Conservation (phyloP, 352 stramenopile species). For the Phytophthora meadii region DNA sequence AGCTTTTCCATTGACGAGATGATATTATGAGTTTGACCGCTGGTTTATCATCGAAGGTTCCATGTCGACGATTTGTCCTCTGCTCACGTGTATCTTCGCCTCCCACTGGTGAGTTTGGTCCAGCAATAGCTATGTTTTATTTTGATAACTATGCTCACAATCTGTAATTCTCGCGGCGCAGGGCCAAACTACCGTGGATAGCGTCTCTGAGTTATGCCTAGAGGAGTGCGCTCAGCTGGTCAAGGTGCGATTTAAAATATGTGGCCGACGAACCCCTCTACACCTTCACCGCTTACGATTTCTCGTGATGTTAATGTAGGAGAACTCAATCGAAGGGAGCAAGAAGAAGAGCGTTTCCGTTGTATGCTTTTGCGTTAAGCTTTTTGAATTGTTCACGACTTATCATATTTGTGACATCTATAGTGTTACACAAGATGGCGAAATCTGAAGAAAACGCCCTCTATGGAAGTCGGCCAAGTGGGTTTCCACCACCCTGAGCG, state of each 20-base stretch:
- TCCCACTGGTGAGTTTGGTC: constrained; percentile 75
- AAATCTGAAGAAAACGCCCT: constrained; percentile 91
- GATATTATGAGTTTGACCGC: neutral
- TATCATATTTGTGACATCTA: neutral
- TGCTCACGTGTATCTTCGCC: constrained; percentile 97
- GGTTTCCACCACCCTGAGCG: constrained; percentile 78
- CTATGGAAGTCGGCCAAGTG: constrained; percentile 94
- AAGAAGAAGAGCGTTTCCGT: constrained; percentile 93
- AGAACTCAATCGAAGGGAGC: constrained; percentile 95
- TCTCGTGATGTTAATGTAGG: constrained; percentile 32
- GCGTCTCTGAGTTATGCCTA: constrained; percentile 81
- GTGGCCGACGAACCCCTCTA: too few species aligned
- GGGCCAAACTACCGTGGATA: constrained; percentile 76
- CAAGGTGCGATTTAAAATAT: constrained; percentile 62
- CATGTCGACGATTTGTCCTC: constrained; percentile 98
- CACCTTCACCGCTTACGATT: constrained; percentile 1
- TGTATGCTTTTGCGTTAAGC: constrained; percentile 30
- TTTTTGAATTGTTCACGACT: too few species aligned
- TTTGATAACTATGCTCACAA: neutral
- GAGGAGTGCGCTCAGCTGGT: constrained; percentile 93
- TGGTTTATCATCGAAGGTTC: constrained; percentile 71
- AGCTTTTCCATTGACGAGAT: neutral
- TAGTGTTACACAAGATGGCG: constrained; percentile 94
- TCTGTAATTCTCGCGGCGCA: constrained; percentile 19
- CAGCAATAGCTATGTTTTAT: neutral